A percentile compares a stretch with the other conserved stretches of the same genome.
Conservation (phyloP, 176 grass and related monocot genomes). For the Rhipidocladum racemiflorum region DNA sequence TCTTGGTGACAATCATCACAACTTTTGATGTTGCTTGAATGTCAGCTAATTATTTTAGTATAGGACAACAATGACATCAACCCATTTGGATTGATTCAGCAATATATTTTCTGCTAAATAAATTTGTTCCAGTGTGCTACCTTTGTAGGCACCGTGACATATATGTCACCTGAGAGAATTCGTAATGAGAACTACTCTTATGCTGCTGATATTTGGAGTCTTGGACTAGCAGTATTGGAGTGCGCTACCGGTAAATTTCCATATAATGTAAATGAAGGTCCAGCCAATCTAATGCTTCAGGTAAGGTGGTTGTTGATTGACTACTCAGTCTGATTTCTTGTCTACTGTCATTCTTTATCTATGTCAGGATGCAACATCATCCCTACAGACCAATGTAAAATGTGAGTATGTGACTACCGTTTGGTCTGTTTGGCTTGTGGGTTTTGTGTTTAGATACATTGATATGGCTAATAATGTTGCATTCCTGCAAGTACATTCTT, state of each 20-base stretch:
- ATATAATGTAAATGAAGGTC: conserved; percentile 82
- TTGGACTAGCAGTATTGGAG: conserved; percentile 88
- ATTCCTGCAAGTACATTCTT: not conserved
- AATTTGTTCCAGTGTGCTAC: conserved; percentile 91
- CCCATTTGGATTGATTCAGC: conserved; percentile 28
- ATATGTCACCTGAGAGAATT: conserved; percentile 99
- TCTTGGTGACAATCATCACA: conserved; percentile 4
- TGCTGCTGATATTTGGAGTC: conserved; percentile 96
- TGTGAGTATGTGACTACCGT: not conserved
- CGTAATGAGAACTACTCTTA: conserved; percentile 90
- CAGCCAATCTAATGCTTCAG: conserved; percentile 96
- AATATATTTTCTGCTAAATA: conserved; percentile 47
- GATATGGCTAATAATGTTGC: not conserved
- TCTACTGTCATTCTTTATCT: not conserved
- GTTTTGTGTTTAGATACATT: not conserved
- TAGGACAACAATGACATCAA: not conserved
- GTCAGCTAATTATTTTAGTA: conserved; percentile 17
- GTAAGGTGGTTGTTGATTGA: conserved; percentile 29
- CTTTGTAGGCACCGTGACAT: conserved; percentile 92
- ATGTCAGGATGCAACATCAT: not conserved
- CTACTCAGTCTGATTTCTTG: not conserved
- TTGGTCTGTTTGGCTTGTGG: not conserved
- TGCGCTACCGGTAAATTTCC: conserved; percentile 96
- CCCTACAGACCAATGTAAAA: not conserved
- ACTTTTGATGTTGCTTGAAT: conserved; percentile 12